phyloP scores from a whole-genome alignment of 2,329 filamentous ascomycete genomes.

The Drechslerella dactyloides region DNA sequence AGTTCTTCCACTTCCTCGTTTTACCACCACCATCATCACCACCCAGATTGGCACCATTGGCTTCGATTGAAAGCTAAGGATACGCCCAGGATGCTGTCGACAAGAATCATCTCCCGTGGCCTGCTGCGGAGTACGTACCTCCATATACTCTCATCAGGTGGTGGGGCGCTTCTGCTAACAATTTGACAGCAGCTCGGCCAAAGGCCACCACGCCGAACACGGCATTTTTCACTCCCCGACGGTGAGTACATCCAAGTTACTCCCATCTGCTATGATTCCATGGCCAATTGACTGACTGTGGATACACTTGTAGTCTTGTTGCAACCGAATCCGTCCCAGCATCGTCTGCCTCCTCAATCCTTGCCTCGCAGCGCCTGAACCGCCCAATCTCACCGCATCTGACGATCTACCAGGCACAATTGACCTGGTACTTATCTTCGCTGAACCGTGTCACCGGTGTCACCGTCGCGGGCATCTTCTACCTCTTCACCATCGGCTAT shows the following conservation, averaged over 20 bases:
- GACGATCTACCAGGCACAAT: constrained; percentile 80
- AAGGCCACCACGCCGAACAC: constrained; percentile 25
- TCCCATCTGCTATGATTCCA: constrained; percentile 52
- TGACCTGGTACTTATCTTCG: constrained; percentile 79
- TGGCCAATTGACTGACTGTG: constrained; percentile 7
- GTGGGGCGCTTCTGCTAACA: constrained; percentile 13
- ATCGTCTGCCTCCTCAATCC: constrained; percentile 68
- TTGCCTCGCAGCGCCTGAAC: constrained; percentile 77
- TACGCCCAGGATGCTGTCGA: constrained; percentile 37
- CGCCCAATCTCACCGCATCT: constrained; percentile 88
- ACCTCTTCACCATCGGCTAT: constrained; percentile 81
- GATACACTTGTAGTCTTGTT: constrained; percentile 58
- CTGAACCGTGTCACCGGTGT: constrained; percentile 85
- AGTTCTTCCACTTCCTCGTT: constrained; percentile 16
- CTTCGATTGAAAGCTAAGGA: constrained; percentile 12
- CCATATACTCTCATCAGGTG: not conserved
- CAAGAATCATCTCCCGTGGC: constrained; percentile 36
- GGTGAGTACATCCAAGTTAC: constrained; percentile 24
- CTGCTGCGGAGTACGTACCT: constrained; percentile 42
- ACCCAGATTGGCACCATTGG: not conserved
- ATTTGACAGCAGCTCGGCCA: constrained; percentile 20
- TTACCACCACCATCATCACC: constrained; percentile 17
- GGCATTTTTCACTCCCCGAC: constrained; percentile 37
- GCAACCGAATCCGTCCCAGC: constrained; percentile 67
- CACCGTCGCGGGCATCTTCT: constrained; percentile 73